Percentiles rank a stretch among this genome's conserved stretches.
phyloP scores from a whole-genome alignment of 345 rosid genomes.

The Eucalyptus cladocalyx region DNA sequence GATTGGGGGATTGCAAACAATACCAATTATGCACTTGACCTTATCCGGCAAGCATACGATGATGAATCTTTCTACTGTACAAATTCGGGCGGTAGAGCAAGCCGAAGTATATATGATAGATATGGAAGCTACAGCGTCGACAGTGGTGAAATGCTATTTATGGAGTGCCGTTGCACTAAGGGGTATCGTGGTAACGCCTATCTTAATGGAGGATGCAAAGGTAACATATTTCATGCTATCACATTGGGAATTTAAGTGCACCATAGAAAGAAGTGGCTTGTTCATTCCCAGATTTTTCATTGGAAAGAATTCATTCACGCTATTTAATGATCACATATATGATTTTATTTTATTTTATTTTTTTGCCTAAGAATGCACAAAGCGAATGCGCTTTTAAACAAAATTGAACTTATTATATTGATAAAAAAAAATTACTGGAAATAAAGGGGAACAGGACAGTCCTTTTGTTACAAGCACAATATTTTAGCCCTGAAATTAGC shows the following conservation, averaged over 20 bases:
- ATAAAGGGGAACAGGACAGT: background rate
- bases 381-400: background rate
- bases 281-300: rapidly evolving
- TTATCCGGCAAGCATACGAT: rapidly evolving
- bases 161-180: rapidly evolving
- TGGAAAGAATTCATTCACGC: rapidly evolving
- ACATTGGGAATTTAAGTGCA: too few relatives aligned
- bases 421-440: background rate
- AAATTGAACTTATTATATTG: background rate
- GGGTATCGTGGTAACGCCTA: too few relatives aligned
- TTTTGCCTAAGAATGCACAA: background rate
- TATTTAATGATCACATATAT: too few relatives aligned
- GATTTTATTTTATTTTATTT: too few relatives aligned
- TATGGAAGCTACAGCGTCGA: rapidly evolving
- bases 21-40: rapidly evolving
- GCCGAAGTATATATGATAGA: too few relatives aligned
- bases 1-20: background rate
- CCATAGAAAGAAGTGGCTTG: too few relatives aligned
- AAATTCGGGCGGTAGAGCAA: rapidly evolving
- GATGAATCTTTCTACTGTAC: rapidly evolving
- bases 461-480: background rate
- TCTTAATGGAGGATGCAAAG: rapidly evolving
- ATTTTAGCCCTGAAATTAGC: background rate
- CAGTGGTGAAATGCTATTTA: too few relatives aligned
- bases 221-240: too few relatives aligned